Base-by-base conservation (phyloP, 2,329 filamentous ascomycete genomes). In the Bipolaris bicolor region DNA sequence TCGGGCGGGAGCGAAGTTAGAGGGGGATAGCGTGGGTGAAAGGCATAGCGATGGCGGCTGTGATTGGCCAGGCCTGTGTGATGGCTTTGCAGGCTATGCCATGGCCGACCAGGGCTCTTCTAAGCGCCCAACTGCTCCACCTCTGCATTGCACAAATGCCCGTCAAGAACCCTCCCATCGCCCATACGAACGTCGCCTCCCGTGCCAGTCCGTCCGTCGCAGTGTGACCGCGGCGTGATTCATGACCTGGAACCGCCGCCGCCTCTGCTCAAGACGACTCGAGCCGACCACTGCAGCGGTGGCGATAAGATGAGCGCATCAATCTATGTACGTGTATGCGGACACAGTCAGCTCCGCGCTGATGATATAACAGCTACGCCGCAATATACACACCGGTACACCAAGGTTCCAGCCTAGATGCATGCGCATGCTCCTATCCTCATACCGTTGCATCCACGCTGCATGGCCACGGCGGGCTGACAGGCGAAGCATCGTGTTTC, bases 41-140 rank as follows among this genome's bases (percentile, higher is more conserved):
- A 43, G 55, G 49, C 36, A 65, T 54, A 58, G 29, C 26, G 16
- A 26, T 31, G 63, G 22, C 31, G 22, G 3, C 3, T 49, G 41
- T 68, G 67, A 70, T 69, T 69, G 53, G 68, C 29, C 24, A 13
- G 50, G 44, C 1, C 9, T 26, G 63, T 70, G 69, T 70, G 67
- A 71, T 65, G 64, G 60, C 61, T 62, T 55, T 67, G 64, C 60
- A 66, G 63, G 39, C 44, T 50, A 45, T 52, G 20, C 49, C 36
- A 44, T 44, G 60, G 62, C 56, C 63, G 58, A 40, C 60, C 54
- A 57, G 63, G 29, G 57, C 62, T 60, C 61, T 57, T 63, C 51
- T 70, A 73, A 72, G 69, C 70, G 70, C 70, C 70, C 67, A 64
- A 60, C 54, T 63, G 39, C 64, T 67, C 63, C 62, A 60, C 61